These are phyloP conservation scores for Prosopis cineraria DNA, from an alignment of 306 rosid genomes.

Conservation along the genomic window DNA sequence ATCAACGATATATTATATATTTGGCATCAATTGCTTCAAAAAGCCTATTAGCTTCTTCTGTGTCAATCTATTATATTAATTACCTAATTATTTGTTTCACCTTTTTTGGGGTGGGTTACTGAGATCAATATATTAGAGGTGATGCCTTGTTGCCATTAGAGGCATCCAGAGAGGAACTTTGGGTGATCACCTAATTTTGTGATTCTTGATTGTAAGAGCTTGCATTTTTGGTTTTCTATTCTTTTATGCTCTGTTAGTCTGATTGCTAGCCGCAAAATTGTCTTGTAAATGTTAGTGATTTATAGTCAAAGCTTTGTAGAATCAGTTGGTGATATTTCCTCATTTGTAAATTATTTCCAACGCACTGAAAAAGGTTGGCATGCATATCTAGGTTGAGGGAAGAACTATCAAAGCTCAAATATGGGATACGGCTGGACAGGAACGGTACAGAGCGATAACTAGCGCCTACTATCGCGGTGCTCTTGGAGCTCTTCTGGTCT, in stretches of 20 bases:
- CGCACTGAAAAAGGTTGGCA: not conserved
- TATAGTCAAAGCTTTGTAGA: not conserved
- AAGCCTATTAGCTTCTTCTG: not conserved
- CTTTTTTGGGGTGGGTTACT: not conserved
- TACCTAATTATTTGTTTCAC: not conserved
- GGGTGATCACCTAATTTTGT: not conserved
- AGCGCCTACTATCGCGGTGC: slow-evolving; percentile 97
- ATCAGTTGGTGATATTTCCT: not conserved
- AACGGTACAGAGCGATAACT: slow-evolving; percentile 90
- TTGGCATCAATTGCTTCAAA: not conserved
- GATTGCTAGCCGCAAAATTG: not conserved
- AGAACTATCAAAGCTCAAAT: slow-evolving; percentile 90
- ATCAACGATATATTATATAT: not conserved
- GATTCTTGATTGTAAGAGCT: not conserved
- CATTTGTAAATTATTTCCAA: slow-evolving; percentile 4
- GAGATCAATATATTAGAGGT: not conserved
- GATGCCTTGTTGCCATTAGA: not conserved
- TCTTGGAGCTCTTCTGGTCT: slow-evolving; percentile 89
- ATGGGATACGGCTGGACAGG: slow-evolving; percentile 99
- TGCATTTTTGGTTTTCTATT: not conserved
- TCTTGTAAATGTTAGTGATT: not conserved
- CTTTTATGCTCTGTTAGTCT: not conserved
- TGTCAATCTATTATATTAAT: not conserved
- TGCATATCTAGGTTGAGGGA: slow-evolving; percentile 74
- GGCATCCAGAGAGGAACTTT: not conserved